phyloP scores from a whole-genome alignment of 179 eudicot genomes.

The Amaranthus tricolor region DNA sequence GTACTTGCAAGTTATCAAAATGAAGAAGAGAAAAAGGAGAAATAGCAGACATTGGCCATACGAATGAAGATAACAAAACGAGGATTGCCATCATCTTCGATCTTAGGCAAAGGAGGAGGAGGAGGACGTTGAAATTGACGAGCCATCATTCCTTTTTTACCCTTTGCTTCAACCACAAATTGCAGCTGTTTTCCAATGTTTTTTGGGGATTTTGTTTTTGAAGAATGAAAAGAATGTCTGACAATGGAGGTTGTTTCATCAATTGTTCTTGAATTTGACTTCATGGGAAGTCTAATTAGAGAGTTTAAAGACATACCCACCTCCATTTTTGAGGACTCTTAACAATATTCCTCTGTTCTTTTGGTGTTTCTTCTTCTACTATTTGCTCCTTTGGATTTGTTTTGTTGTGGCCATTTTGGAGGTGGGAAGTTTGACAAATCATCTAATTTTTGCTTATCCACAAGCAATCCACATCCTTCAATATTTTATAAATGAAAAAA shows the following conservation, averaged over 20 bases:
- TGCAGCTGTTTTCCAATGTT: constrained; percentile 33
- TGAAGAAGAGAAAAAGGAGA: background rate
- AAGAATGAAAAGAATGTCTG: constrained; percentile 50
- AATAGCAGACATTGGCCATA: constrained; percentile 57
- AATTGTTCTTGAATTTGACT: constrained; percentile 32
- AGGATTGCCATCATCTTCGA: constrained; percentile 92
- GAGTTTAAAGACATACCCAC: constrained; percentile 73
- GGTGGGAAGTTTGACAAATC: constrained; percentile 32
- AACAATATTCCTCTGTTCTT: background rate
- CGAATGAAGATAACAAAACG: constrained; percentile 79
- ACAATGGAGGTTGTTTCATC: constrained; percentile 32
- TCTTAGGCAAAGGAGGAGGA: constrained; percentile 72
- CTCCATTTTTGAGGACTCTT: constrained; percentile 44
- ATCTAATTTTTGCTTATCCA: constrained; percentile 36
- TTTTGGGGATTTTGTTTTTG: constrained; percentile 24
- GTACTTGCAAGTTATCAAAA: background rate
- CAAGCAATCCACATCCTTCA: background rate
- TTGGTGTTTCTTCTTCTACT: background rate
- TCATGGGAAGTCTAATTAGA: constrained; percentile 49
- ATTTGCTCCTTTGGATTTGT: background rate
- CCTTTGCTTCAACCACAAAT: constrained; percentile 69
- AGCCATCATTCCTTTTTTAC: constrained; percentile 60
- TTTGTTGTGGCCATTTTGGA: constrained; percentile 13
- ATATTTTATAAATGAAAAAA: background rate
- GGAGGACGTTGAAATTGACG: constrained; percentile 58